A percentile compares a stretch with the other conserved stretches of the same genome.
phyloP scores from a whole-genome alignment of 73 alveolate species.

The Paramecium pentaurelia region DNA sequence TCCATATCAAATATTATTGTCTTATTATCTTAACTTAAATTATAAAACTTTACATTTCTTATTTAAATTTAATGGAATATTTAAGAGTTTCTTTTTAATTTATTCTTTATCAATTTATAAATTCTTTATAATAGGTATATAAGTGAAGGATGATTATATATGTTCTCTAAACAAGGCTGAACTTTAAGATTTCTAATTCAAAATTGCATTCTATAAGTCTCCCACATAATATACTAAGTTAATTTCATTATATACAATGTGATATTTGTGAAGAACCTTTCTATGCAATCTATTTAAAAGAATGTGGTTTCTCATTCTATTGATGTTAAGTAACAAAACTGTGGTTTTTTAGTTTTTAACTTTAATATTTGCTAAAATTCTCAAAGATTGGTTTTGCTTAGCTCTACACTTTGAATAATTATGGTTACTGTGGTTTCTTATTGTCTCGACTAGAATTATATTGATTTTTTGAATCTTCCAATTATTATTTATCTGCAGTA shows the following conservation, averaged over 20 bases:
- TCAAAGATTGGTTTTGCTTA: background rate
- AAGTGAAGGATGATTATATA: background rate
- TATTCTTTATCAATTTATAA: background rate
- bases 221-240: background rate
- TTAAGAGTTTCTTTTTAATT: background rate
- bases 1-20: slow-evolving; percentile 86
- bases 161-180: background rate
- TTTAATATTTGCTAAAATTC: background rate
- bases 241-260: background rate
- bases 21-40: slow-evolving; percentile 56
- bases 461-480: background rate
- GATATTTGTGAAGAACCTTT: background rate
- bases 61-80: background rate
- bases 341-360: background rate
- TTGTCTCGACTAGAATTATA: background rate
- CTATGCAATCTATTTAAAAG: background rate
- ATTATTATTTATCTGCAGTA: background rate
- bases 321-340: background rate
- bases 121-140: background rate
- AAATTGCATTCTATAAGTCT: background rate
- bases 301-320: background rate
- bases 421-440: background rate
- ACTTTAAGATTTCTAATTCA: background rate
- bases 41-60: background rate
- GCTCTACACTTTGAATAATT: background rate